Conservation (phyloP, 148 eudicot genomes). For the Vaccinium darrowii region DNA sequence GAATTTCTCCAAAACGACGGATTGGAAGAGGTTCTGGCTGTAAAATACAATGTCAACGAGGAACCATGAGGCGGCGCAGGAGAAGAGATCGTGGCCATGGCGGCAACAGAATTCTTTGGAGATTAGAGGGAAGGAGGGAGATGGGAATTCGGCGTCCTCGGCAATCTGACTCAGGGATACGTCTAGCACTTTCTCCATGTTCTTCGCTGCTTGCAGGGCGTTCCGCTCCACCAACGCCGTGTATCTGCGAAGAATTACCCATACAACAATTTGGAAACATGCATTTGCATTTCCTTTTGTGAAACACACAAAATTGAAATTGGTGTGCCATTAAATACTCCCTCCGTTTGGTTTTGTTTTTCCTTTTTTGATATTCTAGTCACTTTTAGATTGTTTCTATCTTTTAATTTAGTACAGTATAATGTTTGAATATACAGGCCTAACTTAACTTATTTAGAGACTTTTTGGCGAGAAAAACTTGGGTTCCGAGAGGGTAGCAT, state of each 20-base stretch:
- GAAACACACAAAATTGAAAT: too few species aligned
- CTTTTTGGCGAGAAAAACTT: too few species aligned
- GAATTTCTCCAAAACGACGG: conserved; percentile 24
- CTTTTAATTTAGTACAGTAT: too few species aligned
- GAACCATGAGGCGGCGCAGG: conserved; percentile 50
- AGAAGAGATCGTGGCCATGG: conserved; percentile 57
- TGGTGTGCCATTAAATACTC: too few species aligned
- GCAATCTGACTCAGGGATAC: conserved; percentile 29
- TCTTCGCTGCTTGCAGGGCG: conserved; percentile 51
- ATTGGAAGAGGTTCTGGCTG: conserved; percentile 54
- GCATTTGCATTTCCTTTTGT: not conserved
- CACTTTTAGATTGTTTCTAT: too few species aligned
- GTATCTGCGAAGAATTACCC: conserved; percentile 27
- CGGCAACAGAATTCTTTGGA: conserved; percentile 41
- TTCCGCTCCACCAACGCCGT: conserved; percentile 63
- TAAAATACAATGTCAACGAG: conserved; percentile 55
- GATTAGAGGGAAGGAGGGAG: conserved; percentile 34
- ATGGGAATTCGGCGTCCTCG: conserved; percentile 29
- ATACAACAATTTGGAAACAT: not conserved
- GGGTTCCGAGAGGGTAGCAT: too few species aligned
- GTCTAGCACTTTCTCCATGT: conserved; percentile 52
- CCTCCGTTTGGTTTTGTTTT: too few species aligned
- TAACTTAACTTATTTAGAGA: too few species aligned
- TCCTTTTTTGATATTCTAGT: too few species aligned
- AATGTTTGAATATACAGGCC: too few species aligned